A percentile compares a stretch with the other conserved stretches of the same genome.
These are phyloP conservation scores for Picea abies DNA, from an alignment of 83 land plant species.

Conservation along the genomic window DNA sequence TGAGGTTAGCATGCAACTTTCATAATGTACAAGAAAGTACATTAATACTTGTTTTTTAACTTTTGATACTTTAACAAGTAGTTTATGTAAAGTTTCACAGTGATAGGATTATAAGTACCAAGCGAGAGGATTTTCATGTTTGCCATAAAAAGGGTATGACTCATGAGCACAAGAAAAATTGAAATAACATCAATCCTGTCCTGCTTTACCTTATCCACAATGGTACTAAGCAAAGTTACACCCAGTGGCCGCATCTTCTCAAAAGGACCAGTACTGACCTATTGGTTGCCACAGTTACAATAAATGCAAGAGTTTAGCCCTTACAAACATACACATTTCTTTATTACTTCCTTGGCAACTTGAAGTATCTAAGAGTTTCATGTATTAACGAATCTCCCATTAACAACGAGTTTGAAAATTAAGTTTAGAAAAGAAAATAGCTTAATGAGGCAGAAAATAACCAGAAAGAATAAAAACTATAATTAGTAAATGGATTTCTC, in stretches of 20 bases:
- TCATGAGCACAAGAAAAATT: neutral
- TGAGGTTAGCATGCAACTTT: neutral
- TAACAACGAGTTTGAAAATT: neutral
- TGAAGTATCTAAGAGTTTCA: neutral
- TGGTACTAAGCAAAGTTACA: slow-evolving; percentile 63
- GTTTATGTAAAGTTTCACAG: neutral
- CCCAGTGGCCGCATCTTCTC: slow-evolving; percentile 90
- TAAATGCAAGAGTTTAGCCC: neutral
- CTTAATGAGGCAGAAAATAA: neutral
- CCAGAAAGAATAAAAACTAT: neutral
- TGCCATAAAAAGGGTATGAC: neutral
- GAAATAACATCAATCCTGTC: neutral
- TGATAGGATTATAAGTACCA: neutral
- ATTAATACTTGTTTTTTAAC: neutral
- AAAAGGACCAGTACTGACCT: slow-evolving; percentile 91
- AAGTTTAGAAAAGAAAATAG: neutral
- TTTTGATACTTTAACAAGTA: neutral
- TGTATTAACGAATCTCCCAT: neutral
- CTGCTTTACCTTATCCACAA: slow-evolving; percentile 79
- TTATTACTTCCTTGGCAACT: neutral
- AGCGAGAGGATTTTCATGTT: neutral
- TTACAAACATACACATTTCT: neutral
- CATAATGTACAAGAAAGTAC: neutral
- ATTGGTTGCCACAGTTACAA: neutral
- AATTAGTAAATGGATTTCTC: neutral